Conservation (phyloP, 306 rosid species). For the Pyrus betulifolia region DNA sequence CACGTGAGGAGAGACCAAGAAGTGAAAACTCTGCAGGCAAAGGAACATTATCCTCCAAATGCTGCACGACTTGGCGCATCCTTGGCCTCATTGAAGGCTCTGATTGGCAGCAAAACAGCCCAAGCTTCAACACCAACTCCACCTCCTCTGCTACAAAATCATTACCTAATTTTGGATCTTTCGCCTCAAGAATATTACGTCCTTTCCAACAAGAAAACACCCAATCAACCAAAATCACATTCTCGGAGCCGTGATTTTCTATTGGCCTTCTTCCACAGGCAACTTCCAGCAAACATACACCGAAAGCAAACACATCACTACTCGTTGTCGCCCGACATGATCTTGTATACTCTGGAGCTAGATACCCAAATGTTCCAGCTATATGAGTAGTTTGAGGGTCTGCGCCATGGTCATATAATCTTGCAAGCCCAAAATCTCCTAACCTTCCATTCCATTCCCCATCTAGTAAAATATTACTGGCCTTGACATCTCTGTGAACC, state of each 20-base stretch:
- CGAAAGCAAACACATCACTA: conserved; percentile 28
- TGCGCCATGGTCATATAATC: conserved; percentile 27
- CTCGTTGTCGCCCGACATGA: conserved; percentile 23
- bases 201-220: conserved; percentile 13
- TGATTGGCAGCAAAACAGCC: conserved; percentile 22
- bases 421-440: conserved; percentile 35
- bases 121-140: conserved; percentile 31
- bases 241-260: neutral
- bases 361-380: conserved; percentile 31
- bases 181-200: conserved; percentile 10
- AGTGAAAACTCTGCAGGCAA: conserved; percentile 14
- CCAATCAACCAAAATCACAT: conserved; percentile 21
- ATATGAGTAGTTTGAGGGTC: conserved; percentile 23
- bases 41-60: conserved; percentile 15
- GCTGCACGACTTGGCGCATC: conserved; percentile 30
- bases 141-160: conserved; percentile 15
- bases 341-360: conserved; percentile 25
- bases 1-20: conserved; percentile 18
- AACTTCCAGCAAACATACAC: conserved; percentile 28
- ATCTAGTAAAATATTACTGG: conserved; percentile 28
- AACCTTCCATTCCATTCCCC: conserved; percentile 17
- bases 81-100: conserved; percentile 20
- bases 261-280: conserved; percentile 35
- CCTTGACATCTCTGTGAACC: conserved; percentile 34
- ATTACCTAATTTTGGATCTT: conserved; percentile 10